phyloP scores from a whole-genome alignment of 2,329 filamentous ascomycete genomes.

The Fusarium drepaniforme region DNA sequence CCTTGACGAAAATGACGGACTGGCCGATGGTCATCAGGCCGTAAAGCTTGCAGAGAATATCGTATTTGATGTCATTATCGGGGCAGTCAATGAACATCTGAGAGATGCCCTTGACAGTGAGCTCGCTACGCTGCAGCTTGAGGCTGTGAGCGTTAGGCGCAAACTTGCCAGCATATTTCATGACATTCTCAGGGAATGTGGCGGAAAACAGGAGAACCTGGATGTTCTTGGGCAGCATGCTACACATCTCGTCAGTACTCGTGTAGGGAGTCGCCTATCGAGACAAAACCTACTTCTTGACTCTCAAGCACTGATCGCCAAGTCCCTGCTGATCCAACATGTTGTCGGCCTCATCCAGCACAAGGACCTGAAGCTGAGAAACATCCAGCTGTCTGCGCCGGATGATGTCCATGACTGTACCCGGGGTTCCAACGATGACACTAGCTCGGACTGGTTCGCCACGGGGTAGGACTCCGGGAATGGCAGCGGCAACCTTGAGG shows the following conservation, averaged over 20 bases:
- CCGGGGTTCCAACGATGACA: conserved; percentile 92
- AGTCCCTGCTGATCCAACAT: conserved; percentile 97
- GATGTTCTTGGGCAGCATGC: conserved; percentile 78
- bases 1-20: conserved; percentile 97
- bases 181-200: conserved; percentile 88
- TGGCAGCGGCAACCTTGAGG: conserved; percentile 82
- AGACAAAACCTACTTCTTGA: conserved; percentile 75
- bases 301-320: conserved; percentile 92
- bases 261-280: background rate
- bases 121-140: conserved; percentile 88
- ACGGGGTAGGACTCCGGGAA: conserved; percentile 81
- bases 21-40: conserved; percentile 96
- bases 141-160: conserved; percentile 89
- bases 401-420: conserved; percentile 90
- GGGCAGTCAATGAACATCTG: conserved; percentile 98
- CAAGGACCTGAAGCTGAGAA: conserved; percentile 81
- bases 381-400: conserved; percentile 80
- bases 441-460: conserved; percentile 78
- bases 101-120: conserved; percentile 96
- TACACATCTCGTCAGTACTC: conserved; percentile 55
- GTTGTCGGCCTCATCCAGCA: conserved; percentile 97
- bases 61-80: conserved; percentile 85
- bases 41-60: conserved; percentile 91
- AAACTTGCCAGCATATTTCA: conserved; percentile 85
- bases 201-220: conserved; percentile 97